Percentiles rank a stretch among this genome's conserved stretches.
These are phyloP conservation scores for Wickerhamomyces xylosicus DNA, from an alignment of 805 yeast species.

Conservation along the genomic window DNA sequence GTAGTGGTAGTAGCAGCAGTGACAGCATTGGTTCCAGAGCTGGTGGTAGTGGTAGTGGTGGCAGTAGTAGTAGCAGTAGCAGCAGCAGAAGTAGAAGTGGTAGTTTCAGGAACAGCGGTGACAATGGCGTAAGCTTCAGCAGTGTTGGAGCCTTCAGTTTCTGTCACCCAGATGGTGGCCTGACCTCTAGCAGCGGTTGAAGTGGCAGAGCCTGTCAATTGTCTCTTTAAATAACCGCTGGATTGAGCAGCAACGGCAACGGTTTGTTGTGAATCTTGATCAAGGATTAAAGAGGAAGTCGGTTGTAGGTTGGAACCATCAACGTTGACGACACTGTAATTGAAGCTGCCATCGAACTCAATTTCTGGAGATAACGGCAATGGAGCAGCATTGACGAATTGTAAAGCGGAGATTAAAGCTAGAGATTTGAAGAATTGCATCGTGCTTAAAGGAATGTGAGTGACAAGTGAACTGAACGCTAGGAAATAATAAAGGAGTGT, in stretches of 20 bases:
- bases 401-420: conserved; percentile 12
- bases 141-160: conserved; percentile 10
- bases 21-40: conserved; percentile 1
- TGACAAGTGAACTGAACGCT: too few species aligned
- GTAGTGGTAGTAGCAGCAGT: conserved; percentile 2
- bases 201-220: too few species aligned
- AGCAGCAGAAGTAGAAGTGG: conserved; percentile 4
- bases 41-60: neutral
- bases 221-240: too few species aligned
- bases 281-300: conserved; percentile 13
- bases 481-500: neutral
- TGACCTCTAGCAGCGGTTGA: conserved; percentile 2
- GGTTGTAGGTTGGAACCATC: conserved; percentile 19
- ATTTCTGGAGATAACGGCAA: conserved; percentile 4
- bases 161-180: conserved; percentile 17
- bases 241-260: conserved; percentile 16
- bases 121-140: neutral
- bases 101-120: neutral
- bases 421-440: conserved; percentile 18
- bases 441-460: too few species aligned
- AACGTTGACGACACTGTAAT: conserved; percentile 18
- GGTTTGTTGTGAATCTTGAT: conserved; percentile 9
- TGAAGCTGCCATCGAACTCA: conserved; percentile 14
- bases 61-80: conserved; percentile 1
- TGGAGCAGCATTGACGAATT: conserved; percentile 14